Conservation (phyloP, 495 filamentous ascomycete genomes). For the Bryoglossum gracile region DNA sequence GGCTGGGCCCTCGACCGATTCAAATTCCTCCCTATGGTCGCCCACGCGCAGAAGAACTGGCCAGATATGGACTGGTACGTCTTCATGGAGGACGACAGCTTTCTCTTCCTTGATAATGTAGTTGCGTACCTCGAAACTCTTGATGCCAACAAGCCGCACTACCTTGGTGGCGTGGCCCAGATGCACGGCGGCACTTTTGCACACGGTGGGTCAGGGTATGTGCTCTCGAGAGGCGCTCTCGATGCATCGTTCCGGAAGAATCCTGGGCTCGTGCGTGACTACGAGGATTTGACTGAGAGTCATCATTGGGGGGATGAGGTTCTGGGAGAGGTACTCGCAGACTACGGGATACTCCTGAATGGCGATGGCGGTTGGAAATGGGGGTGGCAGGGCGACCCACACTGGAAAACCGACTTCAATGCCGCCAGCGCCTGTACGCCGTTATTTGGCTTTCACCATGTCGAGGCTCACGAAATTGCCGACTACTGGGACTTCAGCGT, state of each 20-base stretch:
- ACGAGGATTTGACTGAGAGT: not conserved
- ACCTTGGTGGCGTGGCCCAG: not conserved
- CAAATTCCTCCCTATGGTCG: not conserved
- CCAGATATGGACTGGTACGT: not conserved
- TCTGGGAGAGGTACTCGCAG: not conserved
- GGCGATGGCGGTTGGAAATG: not conserved
- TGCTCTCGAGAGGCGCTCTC: not conserved
- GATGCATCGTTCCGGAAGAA: not conserved
- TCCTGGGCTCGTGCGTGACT: not conserved
- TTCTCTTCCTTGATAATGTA: not conserved
- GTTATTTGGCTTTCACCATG: too few relatives aligned
- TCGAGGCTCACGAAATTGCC: too few relatives aligned
- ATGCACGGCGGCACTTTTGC: not conserved
- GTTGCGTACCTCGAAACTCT: not conserved
- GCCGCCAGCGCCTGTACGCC: too few relatives aligned
- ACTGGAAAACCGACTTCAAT: not conserved
- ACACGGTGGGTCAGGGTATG: not conserved
- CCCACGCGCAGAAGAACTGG: not conserved
- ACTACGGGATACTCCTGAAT: not conserved
- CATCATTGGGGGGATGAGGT: not conserved
- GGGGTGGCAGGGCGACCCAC: not conserved
- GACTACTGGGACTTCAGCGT: not conserved
- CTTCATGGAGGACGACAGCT: not conserved
- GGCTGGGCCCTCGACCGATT: not conserved
- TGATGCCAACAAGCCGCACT: not conserved